A percentile compares a stretch with the other conserved stretches of the same genome.
These are phyloP conservation scores for Saraca asoca DNA, from an alignment of 331 rosid species.

Conservation along the genomic window DNA sequence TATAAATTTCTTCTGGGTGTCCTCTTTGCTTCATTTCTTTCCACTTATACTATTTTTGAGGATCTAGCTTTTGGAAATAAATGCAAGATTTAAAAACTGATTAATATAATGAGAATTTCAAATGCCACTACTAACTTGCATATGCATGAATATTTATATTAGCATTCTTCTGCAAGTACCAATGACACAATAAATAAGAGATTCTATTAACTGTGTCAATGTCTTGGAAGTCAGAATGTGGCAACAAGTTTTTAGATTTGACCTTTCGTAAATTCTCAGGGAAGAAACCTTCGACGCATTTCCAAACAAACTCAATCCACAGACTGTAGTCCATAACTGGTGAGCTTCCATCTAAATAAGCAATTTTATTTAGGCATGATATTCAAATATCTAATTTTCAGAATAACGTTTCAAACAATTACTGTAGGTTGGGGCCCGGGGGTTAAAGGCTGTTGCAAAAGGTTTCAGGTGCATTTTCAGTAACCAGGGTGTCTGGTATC, in stretches of 20 bases:
- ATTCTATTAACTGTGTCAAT: slow-evolving; percentile 17
- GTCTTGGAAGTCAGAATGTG: not conserved
- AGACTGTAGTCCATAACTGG: slow-evolving; percentile 95
- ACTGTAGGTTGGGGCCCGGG: slow-evolving; percentile 76
- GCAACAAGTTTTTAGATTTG: slow-evolving; percentile 24
- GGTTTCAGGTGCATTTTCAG: slow-evolving; percentile 97
- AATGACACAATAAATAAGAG: not conserved
- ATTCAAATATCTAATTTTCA: too few relatives aligned
- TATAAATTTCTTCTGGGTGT: slow-evolving; percentile 2
- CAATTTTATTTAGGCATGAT: slow-evolving; percentile 22
- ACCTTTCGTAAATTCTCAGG: slow-evolving; percentile 57
- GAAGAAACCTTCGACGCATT: slow-evolving; percentile 90
- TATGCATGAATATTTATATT: not conserved
- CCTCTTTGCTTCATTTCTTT: not conserved
- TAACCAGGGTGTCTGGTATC: slow-evolving; percentile 93
- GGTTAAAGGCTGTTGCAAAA: slow-evolving; percentile 72
- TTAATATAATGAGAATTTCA: not conserved
- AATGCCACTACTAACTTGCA: slow-evolving; percentile 22
- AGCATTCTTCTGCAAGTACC: slow-evolving; percentile 5
- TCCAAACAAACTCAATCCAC: slow-evolving; percentile 72
- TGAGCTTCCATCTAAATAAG: slow-evolving; percentile 41
- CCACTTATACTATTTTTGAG: not conserved
- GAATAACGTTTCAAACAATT: too few relatives aligned
- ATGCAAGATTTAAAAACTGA: not conserved
- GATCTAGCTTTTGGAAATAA: not conserved